phyloP scores from a whole-genome alignment of 108 stramenopile species.

The Cylindrotheca closterium region DNA sequence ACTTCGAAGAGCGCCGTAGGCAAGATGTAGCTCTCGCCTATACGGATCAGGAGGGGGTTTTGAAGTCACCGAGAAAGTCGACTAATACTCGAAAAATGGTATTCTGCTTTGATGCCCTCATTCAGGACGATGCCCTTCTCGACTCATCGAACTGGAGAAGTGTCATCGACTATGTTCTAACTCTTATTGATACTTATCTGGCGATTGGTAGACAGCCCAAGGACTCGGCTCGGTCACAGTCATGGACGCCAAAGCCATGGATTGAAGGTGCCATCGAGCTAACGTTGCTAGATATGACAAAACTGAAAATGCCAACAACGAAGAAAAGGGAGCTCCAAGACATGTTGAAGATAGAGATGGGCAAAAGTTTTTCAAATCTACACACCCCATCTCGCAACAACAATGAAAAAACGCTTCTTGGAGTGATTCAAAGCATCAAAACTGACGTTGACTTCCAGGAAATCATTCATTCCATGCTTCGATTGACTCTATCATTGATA shows the following conservation, averaged over 20 bases:
- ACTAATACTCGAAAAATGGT: slow-evolving; percentile 20
- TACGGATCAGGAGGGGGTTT: slow-evolving; percentile 3
- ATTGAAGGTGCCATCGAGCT: slow-evolving; percentile 34
- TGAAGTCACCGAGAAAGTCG: background rate
- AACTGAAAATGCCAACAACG: background rate
- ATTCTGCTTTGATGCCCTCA: slow-evolving; percentile 14
- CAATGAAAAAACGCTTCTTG: slow-evolving; percentile 3
- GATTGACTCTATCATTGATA: slow-evolving; percentile 17
- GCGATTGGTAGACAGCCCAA: slow-evolving; percentile 12
- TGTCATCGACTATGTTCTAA: slow-evolving; percentile 12
- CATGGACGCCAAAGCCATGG: slow-evolving; percentile 40
- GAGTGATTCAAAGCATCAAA: background rate
- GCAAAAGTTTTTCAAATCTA: background rate
- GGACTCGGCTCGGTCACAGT: background rate
- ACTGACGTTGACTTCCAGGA: slow-evolving; percentile 1
- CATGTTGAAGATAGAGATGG: slow-evolving; percentile 1
- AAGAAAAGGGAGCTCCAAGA: slow-evolving; percentile 6
- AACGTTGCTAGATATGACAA: slow-evolving; percentile 6
- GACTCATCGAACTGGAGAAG: slow-evolving; percentile 19
- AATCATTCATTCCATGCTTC: slow-evolving; percentile 12
- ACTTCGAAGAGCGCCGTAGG: background rate
- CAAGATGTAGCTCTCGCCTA: slow-evolving; percentile 7
- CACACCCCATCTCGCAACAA: background rate
- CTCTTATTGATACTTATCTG: slow-evolving; percentile 30
- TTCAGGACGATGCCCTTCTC: slow-evolving; percentile 4